Evolutionary conservation across 106 monocot genomes (phyloP).

Genomic region (Dendrobium huoshanense): DNA sequence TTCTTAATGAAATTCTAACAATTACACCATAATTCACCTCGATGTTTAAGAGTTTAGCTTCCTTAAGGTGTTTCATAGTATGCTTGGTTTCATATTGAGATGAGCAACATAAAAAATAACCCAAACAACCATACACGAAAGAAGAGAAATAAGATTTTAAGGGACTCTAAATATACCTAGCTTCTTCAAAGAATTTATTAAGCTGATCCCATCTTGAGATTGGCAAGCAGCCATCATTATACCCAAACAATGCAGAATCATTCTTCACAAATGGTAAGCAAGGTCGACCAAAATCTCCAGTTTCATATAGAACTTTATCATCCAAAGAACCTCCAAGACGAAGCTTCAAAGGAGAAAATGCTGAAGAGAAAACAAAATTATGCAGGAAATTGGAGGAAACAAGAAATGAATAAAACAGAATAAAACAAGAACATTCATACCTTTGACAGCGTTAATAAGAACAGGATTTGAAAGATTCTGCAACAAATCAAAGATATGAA

Average conservation of each 20-base stretch:
- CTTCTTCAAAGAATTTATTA: constrained; percentile 67
- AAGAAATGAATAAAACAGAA: neutral
- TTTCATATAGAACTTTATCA: constrained; percentile 81
- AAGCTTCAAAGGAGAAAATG: constrained; percentile 76
- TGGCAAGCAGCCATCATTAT: constrained; percentile 69
- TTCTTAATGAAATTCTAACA: too few species aligned
- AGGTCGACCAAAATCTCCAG: constrained; percentile 19
- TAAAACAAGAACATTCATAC: constrained; percentile 21
- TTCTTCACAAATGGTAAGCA: constrained; percentile 56
- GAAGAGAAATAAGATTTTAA: neutral
- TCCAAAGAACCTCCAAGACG: constrained; percentile 85
- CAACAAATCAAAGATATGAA: constrained; percentile 25
- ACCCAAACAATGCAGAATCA: constrained; percentile 76
- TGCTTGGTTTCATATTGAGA: too few species aligned
- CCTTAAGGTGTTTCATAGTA: too few species aligned
- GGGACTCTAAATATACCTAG: constrained; percentile 20
- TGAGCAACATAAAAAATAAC: neutral
- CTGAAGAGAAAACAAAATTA: constrained; percentile 28
- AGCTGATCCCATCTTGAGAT: constrained; percentile 95
- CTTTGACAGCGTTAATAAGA: constrained; percentile 87
- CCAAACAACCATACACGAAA: too few species aligned
- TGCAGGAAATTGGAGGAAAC: neutral
- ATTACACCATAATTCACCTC: too few species aligned
- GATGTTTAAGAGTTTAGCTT: too few species aligned
- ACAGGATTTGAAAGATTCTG: constrained; percentile 80